phyloP scores from a whole-genome alignment of 148 eudicot genomes.

The Persicaria tinctoria region DNA sequence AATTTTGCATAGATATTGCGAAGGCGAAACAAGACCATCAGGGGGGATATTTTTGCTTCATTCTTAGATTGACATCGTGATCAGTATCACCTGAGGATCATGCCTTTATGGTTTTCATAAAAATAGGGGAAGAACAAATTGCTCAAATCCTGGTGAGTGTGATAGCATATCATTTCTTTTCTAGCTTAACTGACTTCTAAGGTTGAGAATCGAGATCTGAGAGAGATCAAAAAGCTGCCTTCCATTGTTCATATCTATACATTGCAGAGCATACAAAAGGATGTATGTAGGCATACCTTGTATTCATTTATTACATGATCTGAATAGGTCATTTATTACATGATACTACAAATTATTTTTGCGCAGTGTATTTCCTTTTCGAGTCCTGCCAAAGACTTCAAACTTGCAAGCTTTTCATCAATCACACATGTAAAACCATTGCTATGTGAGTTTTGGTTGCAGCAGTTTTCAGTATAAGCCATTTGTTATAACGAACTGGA shows the following conservation, averaged over 20 bases:
- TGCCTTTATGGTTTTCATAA: background rate
- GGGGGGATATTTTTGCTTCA: background rate
- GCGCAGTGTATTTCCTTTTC: background rate
- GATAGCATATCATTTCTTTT: too few relatives aligned
- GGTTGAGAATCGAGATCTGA: background rate
- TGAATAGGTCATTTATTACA: background rate
- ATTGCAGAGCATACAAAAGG: background rate
- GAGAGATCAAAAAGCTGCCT: background rate
- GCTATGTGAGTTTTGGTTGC: background rate
- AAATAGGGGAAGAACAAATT: background rate
- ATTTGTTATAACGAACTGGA: too few relatives aligned
- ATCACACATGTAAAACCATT: background rate
- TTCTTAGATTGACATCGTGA: background rate
- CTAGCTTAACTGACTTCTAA: too few relatives aligned
- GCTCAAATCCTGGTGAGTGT: background rate
- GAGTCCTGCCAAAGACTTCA: background rate
- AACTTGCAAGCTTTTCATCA: background rate
- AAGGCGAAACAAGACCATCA: background rate
- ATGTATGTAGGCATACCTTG: background rate
- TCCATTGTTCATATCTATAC: background rate
- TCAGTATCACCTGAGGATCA: background rate
- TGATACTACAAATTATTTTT: background rate
- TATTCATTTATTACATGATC: background rate
- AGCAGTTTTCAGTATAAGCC: background rate
- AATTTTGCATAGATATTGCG: background rate